A percentile compares a stretch with the other conserved stretches of the same genome.
These are phyloP conservation scores for Yamadazyma olivae DNA, from an alignment of 805 yeast species.

Conservation along the genomic window DNA sequence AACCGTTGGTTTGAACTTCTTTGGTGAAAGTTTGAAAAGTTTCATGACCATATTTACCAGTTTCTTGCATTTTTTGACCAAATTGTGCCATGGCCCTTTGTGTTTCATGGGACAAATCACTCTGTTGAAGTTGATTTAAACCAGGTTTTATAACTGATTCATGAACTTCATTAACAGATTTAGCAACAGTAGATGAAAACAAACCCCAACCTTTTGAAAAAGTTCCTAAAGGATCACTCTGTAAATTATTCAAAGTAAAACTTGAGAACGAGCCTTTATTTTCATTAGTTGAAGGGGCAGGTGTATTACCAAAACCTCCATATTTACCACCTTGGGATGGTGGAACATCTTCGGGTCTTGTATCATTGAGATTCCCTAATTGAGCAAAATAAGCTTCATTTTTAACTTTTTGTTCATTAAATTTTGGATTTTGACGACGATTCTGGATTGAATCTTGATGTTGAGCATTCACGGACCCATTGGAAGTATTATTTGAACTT, in stretches of 20 bases:
- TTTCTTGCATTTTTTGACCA: constrained; percentile 90
- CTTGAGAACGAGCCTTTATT: constrained; percentile 45
- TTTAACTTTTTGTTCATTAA: constrained; percentile 44
- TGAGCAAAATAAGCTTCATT: constrained; percentile 82
- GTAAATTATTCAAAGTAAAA: constrained; percentile 66
- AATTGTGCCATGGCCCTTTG: constrained; percentile 94
- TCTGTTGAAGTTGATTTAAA: constrained; percentile 68
- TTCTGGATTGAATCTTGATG: constrained; percentile 30
- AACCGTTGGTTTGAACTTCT: constrained; percentile 37
- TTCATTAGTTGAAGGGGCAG: constrained; percentile 39
- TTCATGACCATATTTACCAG: constrained; percentile 72
- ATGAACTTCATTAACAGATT: constrained; percentile 81
- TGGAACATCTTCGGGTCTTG: constrained; percentile 73
- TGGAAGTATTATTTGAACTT: constrained; percentile 2
- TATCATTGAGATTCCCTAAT: constrained; percentile 68
- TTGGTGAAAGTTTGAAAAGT: constrained; percentile 58
- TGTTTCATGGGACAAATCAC: constrained; percentile 80
- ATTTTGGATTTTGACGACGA: constrained; percentile 41
- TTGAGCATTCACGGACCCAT: constrained; percentile 6
- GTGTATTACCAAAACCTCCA: constrained; percentile 86
- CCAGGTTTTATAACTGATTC: constrained; percentile 92
- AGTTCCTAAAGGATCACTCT: constrained; percentile 87
- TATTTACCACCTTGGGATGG: constrained; percentile 95
- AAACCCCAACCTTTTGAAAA: constrained; percentile 92
- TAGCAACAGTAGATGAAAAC: constrained; percentile 79